These are phyloP conservation scores for Allium fistulosum DNA, from an alignment of 106 monocot species.

Conservation along the genomic window DNA sequence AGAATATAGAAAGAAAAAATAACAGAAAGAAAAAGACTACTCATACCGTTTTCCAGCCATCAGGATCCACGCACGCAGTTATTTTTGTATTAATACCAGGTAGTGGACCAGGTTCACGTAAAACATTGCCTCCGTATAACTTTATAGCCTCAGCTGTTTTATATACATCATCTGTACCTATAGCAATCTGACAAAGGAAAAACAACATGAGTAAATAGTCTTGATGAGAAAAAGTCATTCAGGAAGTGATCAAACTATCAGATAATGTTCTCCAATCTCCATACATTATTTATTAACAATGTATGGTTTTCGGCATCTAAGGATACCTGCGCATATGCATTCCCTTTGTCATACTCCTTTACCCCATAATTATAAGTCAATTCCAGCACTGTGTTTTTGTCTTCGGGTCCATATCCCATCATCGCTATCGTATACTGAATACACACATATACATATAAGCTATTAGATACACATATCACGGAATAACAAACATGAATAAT, in stretches of 20 bases:
- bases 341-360: conserved; percentile 76
- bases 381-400: conserved; percentile 78
- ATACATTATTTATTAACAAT: too few relatives aligned
- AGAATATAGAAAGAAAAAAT: background rate
- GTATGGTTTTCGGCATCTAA: background rate
- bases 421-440: conserved; percentile 81
- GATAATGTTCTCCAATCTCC: too few relatives aligned
- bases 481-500: too few relatives aligned
- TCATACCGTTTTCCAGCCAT: conserved; percentile 97
- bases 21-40: background rate
- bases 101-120: conserved; percentile 83
- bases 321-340: conserved; percentile 76
- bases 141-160: conserved; percentile 80
- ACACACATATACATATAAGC: background rate
- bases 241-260: too few relatives aligned
- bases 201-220: background rate
- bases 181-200: conserved; percentile 49
- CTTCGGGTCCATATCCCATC: conserved; percentile 98
- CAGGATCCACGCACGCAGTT: conserved; percentile 89
- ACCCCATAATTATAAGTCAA: conserved; percentile 90
- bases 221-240: background rate
- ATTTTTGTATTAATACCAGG: conserved; percentile 89
- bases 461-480: too few relatives aligned
- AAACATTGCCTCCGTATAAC: conserved; percentile 53
- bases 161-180: conserved; percentile 92